Percentiles rank a stretch among this genome's conserved stretches.
These are phyloP conservation scores for Picea abies DNA, from an alignment of 83 land plant species.

Conservation along the genomic window DNA sequence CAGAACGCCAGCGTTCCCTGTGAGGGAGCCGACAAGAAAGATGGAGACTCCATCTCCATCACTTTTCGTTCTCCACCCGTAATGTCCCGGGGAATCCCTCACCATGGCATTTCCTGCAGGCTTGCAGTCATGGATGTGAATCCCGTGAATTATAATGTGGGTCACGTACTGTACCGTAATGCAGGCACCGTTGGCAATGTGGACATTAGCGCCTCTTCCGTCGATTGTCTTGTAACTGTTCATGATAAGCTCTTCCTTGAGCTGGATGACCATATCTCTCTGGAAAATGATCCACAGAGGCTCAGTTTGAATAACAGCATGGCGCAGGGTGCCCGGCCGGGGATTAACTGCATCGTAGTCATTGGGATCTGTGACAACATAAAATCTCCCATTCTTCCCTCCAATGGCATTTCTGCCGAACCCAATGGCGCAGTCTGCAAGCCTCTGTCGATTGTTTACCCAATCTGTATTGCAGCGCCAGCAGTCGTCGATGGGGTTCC, in stretches of 20 bases:
- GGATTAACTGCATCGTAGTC: no score
- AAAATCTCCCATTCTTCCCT: neutral
- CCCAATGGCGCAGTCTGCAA: neutral
- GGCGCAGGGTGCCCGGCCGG: slow-evolving; percentile 39
- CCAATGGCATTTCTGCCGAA: neutral
- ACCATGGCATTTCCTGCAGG: slow-evolving; percentile 19
- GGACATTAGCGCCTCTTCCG: slow-evolving; percentile 26
- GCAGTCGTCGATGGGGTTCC: slow-evolving; percentile 3
- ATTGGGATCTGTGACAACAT: neutral
- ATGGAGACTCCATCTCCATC: slow-evolving; percentile 30
- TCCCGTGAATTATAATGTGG: slow-evolving; percentile 27
- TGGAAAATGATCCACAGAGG: slow-evolving; percentile 29
- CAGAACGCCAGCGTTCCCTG: slow-evolving; percentile 34
- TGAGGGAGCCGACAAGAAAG: slow-evolving; percentile 30
- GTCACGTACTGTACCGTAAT: slow-evolving; percentile 28
- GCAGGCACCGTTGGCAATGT: slow-evolving; percentile 24
- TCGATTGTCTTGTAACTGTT: slow-evolving; percentile 29
- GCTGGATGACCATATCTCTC: slow-evolving; percentile 22
- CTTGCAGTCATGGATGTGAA: slow-evolving; percentile 23
- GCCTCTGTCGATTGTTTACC: neutral
- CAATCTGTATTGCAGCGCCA: neutral
- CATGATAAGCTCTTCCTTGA: slow-evolving; percentile 30
- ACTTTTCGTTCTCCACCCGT: slow-evolving; percentile 14
- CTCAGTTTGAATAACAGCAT: slow-evolving; percentile 23
- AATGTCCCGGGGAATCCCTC: slow-evolving; percentile 16